phyloP scores from a whole-genome alignment of 306 rosid species.

The Hippophae tibetana region DNA sequence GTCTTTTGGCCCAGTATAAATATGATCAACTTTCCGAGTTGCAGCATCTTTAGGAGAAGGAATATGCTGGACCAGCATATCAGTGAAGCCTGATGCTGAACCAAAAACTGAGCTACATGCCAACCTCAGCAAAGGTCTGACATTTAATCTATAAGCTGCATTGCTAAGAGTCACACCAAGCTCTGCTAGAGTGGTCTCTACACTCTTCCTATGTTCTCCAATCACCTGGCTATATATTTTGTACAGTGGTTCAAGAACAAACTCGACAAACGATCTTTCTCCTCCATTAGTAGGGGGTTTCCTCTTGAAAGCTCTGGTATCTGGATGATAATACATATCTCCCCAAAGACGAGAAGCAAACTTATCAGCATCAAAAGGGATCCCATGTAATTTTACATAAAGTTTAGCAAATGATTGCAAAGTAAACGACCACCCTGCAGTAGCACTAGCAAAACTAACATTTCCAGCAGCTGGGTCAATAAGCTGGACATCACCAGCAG shows the following conservation, averaged over 20 bases:
- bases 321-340: constrained; percentile 73
- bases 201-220: constrained; percentile 97
- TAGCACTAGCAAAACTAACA: constrained; percentile 90
- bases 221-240: constrained; percentile 94
- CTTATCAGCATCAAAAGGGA: constrained; percentile 63
- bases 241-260: constrained; percentile 86
- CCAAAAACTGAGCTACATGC: constrained; percentile 98
- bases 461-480: constrained; percentile 90
- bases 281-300: constrained; percentile 85
- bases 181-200: constrained; percentile 92
- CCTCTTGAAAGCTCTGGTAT: constrained; percentile 64
- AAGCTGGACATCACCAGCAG: constrained; percentile 81
- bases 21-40: constrained; percentile 76
- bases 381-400: constrained; percentile 81
- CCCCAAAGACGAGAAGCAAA: constrained; percentile 97
- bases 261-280: constrained; percentile 91
- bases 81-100: constrained; percentile 77
- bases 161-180: constrained; percentile 90
- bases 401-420: constrained; percentile 87
- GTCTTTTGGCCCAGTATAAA: constrained; percentile 79
- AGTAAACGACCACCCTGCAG: constrained; percentile 97
- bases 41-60: constrained; percentile 92
- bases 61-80: constrained; percentile 88
- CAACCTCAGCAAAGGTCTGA: constrained; percentile 83
- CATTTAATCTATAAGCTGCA: constrained; percentile 89